A percentile compares a stretch with the other conserved stretches of the same genome.
Conservation (phyloP, 2,329 filamentous ascomycete genomes). For the Lasiodiplodia sp. region DNA sequence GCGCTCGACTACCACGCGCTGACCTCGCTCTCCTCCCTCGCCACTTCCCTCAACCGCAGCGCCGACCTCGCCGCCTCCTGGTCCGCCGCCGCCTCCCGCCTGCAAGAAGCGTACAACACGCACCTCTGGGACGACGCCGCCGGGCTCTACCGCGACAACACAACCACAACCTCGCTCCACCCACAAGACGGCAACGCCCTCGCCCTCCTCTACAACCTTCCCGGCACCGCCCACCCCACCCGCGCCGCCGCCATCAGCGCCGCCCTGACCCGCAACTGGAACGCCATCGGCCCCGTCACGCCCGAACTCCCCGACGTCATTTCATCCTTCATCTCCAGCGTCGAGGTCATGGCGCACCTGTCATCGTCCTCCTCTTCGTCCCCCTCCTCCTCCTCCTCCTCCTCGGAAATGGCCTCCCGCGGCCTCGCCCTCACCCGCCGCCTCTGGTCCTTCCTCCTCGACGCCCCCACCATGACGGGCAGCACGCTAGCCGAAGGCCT, state of each 20-base stretch:
- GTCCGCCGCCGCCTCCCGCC: conserved; percentile 34
- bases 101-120: conserved; percentile 38
- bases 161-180: conserved; percentile 36
- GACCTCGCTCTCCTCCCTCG: conserved; percentile 33
- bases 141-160: conserved; percentile 48
- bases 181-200: conserved; percentile 39
- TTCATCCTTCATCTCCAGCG: conserved; percentile 64
- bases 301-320: conserved; percentile 66
- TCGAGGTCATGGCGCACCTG: conserved; percentile 65
- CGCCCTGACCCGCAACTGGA: conserved; percentile 61
- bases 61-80: conserved; percentile 39
- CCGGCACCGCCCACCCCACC: conserved; percentile 54
- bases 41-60: background rate
- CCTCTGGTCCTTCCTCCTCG: conserved; percentile 68
- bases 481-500: conserved; percentile 68
- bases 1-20: conserved; percentile 52
- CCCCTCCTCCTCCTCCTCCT: too few species aligned
- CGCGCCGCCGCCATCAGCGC: conserved; percentile 54
- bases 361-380: too few species aligned
- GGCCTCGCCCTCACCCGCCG: conserved; percentile 63
- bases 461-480: conserved; percentile 63
- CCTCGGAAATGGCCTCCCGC: conserved; percentile 50
- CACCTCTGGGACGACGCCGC: conserved; percentile 38
- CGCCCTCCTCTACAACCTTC: conserved; percentile 38
- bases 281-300: conserved; percentile 60